Conservation (phyloP, 2,329 filamentous ascomycete genomes). For the Pezicula radicicola region DNA sequence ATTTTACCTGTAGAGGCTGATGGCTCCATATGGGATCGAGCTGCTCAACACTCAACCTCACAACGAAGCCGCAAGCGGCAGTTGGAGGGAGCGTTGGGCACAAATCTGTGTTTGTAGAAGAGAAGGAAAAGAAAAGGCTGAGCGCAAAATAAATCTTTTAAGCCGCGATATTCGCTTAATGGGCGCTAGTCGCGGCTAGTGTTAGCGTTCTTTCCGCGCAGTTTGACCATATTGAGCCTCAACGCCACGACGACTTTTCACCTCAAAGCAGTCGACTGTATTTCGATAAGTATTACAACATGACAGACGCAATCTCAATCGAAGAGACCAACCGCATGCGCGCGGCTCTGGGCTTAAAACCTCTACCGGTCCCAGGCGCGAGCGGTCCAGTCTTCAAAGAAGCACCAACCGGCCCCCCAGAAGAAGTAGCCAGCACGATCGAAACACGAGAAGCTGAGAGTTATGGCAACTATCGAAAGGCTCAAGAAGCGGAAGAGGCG, state of each 20-base stretch:
- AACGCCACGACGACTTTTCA: not conserved
- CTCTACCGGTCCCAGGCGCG: slow-evolving; percentile 77
- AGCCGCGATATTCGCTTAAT: slow-evolving; percentile 7
- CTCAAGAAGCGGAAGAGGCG: slow-evolving; percentile 67
- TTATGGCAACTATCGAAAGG: slow-evolving; percentile 68
- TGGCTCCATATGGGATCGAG: slow-evolving; percentile 86
- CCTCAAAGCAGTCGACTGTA: not conserved
- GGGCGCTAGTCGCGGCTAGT: slow-evolving; percentile 4
- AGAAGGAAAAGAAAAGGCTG: slow-evolving; percentile 33
- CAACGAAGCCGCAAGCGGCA: slow-evolving; percentile 54
- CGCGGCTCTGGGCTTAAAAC: slow-evolving; percentile 83
- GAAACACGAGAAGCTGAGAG: slow-evolving; percentile 74
- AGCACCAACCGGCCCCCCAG: slow-evolving; percentile 38
- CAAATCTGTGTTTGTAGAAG: slow-evolving; percentile 68
- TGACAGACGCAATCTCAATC: slow-evolving; percentile 67
- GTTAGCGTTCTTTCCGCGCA: too few species aligned
- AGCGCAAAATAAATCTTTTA: slow-evolving; percentile 21
- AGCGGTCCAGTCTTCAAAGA: slow-evolving; percentile 55
- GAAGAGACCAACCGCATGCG: slow-evolving; percentile 94
- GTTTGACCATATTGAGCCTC: not conserved
- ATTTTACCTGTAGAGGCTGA: slow-evolving; percentile 34
- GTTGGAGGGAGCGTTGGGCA: slow-evolving; percentile 75
- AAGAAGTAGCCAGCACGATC: slow-evolving; percentile 76
- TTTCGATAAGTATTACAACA: slow-evolving; percentile 7
- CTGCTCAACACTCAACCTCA: slow-evolving; percentile 79